Evolutionary conservation across 2,329 filamentous ascomycete species (phyloP), one percentile per base, ranked within the genome.

Genomic region (Phyllosticta paracitricarpa): DNA sequence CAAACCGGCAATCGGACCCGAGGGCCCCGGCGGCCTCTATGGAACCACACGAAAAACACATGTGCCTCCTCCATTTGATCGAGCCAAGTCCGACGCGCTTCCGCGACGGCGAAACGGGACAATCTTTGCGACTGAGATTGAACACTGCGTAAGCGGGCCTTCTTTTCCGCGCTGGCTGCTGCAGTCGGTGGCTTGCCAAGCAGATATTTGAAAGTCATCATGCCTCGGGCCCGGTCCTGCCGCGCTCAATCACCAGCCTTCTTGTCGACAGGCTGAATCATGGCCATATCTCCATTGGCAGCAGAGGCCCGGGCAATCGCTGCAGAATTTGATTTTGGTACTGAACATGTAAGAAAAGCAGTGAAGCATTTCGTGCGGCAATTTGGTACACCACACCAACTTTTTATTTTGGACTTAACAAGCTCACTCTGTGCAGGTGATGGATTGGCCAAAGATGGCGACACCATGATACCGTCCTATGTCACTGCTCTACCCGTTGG

Each of bases 381-480:
- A 24, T 56, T 61, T 35, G 53, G 58, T 61, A 61, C 19, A n/a
- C n/a, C 6, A 56, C 12, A 19, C 53, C 6, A 22, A 25, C 17
- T 28, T 14, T 7, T 40, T 24, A 12, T 19, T 17, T 25, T 26
- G 2, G 5, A 19, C 48, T 22, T 33, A 25, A 30, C 19, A 35
- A 30, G 40, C 58, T 52, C 17, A 30, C 1, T 5, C 12, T 12
- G 19, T 40, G 6, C 28, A 61, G 58, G 52, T 26, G 54, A 56
- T 56, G 58, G 58, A 25, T 54, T 61, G 33, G 14, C 58, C 54
- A 53, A 56, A n/a, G 54, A 56, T 33, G 58, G 58, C 19, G 58
- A 56, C 51, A 61, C 40, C n/a, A 56, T 61, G 58, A 61, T 61
- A 6, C 58, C 58, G 6, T 61, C 58, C 4, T 61, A 52, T 24